Percentiles rank a stretch among this genome's conserved stretches.
Conservation (phyloP, 495 filamentous ascomycete species). For the Sphaerosporella brunnea region DNA sequence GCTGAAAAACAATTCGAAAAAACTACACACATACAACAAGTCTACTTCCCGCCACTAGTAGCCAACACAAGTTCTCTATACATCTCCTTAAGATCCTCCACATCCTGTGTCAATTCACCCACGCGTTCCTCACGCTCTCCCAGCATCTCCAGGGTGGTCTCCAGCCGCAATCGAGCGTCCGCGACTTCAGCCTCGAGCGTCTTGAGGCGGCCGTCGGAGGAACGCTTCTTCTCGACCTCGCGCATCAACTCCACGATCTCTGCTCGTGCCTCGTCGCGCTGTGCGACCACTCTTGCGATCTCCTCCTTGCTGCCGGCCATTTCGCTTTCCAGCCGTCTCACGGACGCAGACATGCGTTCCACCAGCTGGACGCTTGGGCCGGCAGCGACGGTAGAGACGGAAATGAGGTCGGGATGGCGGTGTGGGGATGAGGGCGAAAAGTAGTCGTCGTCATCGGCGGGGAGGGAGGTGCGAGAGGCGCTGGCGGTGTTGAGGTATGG, state of each 20-base stretch:
- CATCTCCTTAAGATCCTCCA: slow-evolving; percentile 83
- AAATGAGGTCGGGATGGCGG: slow-evolving; percentile 69
- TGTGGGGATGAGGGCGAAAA: slow-evolving; percentile 39
- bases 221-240: slow-evolving; percentile 55
- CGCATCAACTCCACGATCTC: slow-evolving; percentile 80
- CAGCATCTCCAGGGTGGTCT: slow-evolving; percentile 82
- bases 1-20: too few species aligned
- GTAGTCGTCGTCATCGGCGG: slow-evolving; percentile 38
- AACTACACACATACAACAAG: not conserved
- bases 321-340: slow-evolving; percentile 79
- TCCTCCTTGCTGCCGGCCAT: slow-evolving; percentile 75
- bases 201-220: slow-evolving; percentile 39
- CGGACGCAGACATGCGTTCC: slow-evolving; percentile 85
- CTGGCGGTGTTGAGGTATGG: not conserved
- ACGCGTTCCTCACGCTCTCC: slow-evolving; percentile 93
- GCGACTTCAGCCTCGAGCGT: slow-evolving; percentile 48
- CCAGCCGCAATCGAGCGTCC: slow-evolving; percentile 53
- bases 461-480: not conserved
- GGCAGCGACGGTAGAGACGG: slow-evolving; percentile 69
- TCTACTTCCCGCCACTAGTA: slow-evolving; percentile 31
- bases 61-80: slow-evolving; percentile 81
- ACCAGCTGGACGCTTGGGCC: slow-evolving; percentile 91
- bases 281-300: slow-evolving; percentile 50
- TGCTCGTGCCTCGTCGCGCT: slow-evolving; percentile 77
- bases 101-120: slow-evolving; percentile 75